Conservation (phyloP, 2,329 filamentous ascomycete genomes). For the Coleophoma crateriformis region DNA sequence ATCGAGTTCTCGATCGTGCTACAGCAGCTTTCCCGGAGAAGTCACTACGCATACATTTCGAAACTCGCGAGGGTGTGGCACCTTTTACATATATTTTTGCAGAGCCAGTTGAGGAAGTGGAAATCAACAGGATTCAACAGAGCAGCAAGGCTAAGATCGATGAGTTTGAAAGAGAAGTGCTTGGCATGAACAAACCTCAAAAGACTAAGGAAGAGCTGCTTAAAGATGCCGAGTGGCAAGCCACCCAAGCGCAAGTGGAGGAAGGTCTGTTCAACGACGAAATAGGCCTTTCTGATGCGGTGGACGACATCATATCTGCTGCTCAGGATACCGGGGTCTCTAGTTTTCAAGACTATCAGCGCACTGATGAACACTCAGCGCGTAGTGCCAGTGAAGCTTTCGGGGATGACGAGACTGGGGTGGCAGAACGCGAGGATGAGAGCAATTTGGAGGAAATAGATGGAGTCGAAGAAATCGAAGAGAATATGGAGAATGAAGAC, state of each 20-base stretch:
- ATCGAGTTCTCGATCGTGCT: slow-evolving; percentile 71
- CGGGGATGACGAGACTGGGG: slow-evolving; percentile 14
- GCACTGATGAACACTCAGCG: neutral
- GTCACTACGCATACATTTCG: slow-evolving; percentile 76
- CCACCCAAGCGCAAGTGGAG: slow-evolving; percentile 25
- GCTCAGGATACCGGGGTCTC: neutral
- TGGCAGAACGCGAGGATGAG: slow-evolving; percentile 20
- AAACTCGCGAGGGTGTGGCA: slow-evolving; percentile 53
- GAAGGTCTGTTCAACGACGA: slow-evolving; percentile 24
- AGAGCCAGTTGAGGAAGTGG: slow-evolving; percentile 70
- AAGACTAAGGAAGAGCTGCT: slow-evolving; percentile 24
- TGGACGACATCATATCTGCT: slow-evolving; percentile 1
- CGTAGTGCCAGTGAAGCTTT: slow-evolving; percentile 7
- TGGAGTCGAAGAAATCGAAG: slow-evolving; percentile 18
- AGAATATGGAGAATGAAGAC: slow-evolving; percentile 15
- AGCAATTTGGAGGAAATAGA: slow-evolving; percentile 14
- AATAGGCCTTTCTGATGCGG: slow-evolving; percentile 11
- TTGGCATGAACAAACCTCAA: slow-evolving; percentile 36
- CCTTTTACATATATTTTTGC: slow-evolving; percentile 86
- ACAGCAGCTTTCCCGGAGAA: slow-evolving; percentile 68
- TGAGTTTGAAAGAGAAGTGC: slow-evolving; percentile 60
- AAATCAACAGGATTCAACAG: slow-evolving; percentile 70
- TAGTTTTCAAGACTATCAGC: no score
- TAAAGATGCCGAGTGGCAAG: slow-evolving; percentile 21
- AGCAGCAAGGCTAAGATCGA: slow-evolving; percentile 59